These are phyloP conservation scores for Pythium guiyangense DNA, from an alignment of 352 stramenopile genomes.

Conservation along the genomic window DNA sequence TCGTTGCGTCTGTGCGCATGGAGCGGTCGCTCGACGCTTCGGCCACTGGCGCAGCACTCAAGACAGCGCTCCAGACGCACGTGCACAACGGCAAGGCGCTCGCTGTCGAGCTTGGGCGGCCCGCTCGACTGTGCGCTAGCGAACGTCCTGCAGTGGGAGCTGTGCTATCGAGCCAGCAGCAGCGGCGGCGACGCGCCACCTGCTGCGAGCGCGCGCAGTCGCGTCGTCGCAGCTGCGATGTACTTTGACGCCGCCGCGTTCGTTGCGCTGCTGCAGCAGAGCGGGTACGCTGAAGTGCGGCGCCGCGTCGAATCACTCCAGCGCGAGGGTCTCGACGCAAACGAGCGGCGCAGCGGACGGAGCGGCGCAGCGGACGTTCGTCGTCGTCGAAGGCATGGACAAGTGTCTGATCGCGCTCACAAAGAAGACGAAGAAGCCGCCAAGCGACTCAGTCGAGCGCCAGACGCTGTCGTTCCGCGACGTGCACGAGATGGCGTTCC, in stretches of 20 bases:
- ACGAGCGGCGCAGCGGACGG: neutral
- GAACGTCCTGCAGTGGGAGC: conserved; percentile 38
- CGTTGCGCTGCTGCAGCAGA: conserved; percentile 30
- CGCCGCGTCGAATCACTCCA: conserved; percentile 25
- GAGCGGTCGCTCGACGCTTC: conserved; percentile 36
- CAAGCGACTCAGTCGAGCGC: conserved; percentile 9
- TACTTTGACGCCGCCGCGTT: conserved; percentile 39
- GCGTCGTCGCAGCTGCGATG: conserved; percentile 22
- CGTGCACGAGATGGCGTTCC: conserved; percentile 55
- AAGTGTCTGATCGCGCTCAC: conserved; percentile 44
- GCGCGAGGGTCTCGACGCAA: neutral
- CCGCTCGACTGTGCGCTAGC: conserved; percentile 26
- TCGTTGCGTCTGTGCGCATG: conserved; percentile 35
- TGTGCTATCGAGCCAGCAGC: conserved; percentile 2
- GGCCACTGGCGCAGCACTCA: conserved; percentile 25
- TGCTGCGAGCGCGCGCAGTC: too few relatives aligned
- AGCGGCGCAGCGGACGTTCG: conserved; percentile 32
- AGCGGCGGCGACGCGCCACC: neutral
- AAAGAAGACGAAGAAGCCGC: conserved; percentile 31
- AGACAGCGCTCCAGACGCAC: conserved; percentile 36
- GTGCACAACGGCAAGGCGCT: conserved; percentile 55
- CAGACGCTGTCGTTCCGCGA: conserved; percentile 39
- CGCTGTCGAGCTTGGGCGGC: conserved; percentile 22
- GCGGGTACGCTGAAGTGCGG: conserved; percentile 34
- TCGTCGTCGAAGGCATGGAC: conserved; percentile 65